Evolutionary conservation across 2,329 filamentous ascomycete species (phyloP).

Genomic region (Calonectria pauciramosa): DNA sequence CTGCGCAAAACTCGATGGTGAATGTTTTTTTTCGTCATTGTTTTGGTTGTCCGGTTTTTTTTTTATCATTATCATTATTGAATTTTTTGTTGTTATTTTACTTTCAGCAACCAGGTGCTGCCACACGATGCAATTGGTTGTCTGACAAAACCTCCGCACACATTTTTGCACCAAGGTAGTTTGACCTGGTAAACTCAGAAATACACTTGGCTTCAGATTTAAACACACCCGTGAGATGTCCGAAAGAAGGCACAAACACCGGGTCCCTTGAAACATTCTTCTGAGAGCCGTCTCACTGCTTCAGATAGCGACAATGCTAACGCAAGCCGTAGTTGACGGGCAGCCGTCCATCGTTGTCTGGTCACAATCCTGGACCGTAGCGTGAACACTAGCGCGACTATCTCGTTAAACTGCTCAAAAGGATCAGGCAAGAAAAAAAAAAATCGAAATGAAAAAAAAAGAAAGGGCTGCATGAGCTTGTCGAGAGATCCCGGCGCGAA

Average conservation of each 20-base stretch:
- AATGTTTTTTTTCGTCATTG: neutral
- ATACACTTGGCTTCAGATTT: neutral
- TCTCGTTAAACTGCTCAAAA: conserved; percentile 33
- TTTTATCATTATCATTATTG: neutral
- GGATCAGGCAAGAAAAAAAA: conserved; percentile 35
- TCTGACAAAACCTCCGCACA: neutral
- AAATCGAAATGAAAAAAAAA: conserved; percentile 32
- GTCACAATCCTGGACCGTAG: conserved; percentile 32
- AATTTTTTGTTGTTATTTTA: neutral
- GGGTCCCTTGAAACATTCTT: conserved; percentile 3
- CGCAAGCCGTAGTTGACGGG: conserved; percentile 1
- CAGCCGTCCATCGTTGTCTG: conserved; percentile 22
- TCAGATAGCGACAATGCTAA: neutral
- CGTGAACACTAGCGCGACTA: conserved; percentile 36
- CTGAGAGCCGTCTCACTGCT: neutral
- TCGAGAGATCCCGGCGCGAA: conserved; percentile 45
- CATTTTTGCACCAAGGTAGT: neutral
- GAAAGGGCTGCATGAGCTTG: conserved; percentile 41
- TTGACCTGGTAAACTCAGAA: conserved; percentile 10
- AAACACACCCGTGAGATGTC: neutral
- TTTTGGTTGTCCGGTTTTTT: neutral
- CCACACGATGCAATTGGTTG: conserved; percentile 4
- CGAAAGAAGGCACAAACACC: neutral
- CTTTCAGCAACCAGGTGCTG: neutral
- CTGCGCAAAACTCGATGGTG: neutral